Conservation (phyloP, 805 yeast species). For the Candida ascalaphidarum region DNA sequence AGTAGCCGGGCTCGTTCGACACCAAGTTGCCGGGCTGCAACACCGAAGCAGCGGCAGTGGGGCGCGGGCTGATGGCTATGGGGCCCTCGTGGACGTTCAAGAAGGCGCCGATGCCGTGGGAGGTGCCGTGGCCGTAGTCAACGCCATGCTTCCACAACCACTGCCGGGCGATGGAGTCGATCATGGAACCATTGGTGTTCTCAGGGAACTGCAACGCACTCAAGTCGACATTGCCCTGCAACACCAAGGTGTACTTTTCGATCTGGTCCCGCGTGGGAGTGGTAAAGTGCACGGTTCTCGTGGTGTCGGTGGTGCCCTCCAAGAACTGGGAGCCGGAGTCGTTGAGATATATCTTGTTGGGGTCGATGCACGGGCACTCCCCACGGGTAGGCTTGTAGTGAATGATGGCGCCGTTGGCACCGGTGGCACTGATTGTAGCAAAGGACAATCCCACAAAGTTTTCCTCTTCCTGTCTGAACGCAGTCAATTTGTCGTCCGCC, state of each 20-base stretch:
- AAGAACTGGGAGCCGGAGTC: constrained; percentile 90
- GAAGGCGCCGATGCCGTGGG: constrained; percentile 57
- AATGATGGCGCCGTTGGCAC: constrained; percentile 69
- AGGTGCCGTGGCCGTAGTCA: constrained; percentile 58
- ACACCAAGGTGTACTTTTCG: constrained; percentile 46
- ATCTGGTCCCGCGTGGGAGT: constrained; percentile 38
- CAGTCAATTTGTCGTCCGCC: constrained; percentile 43
- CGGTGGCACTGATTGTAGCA: constrained; percentile 67
- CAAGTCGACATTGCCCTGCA: constrained; percentile 48
- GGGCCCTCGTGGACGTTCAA: constrained; percentile 60
- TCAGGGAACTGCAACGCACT: constrained; percentile 45
- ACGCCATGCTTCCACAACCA: constrained; percentile 47
- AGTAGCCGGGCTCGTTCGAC: constrained; percentile 58
- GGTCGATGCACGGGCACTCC: constrained; percentile 40
- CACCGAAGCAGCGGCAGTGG: constrained; percentile 34
- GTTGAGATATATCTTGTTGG: constrained; percentile 57
- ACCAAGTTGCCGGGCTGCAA: constrained; percentile 47
- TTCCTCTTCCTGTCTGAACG: constrained; percentile 30
- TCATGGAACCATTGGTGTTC: constrained; percentile 43
- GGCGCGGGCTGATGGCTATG: constrained; percentile 50
- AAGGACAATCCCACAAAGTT: constrained; percentile 59
- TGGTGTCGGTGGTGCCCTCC: constrained; percentile 89
- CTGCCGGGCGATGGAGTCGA: constrained; percentile 54
- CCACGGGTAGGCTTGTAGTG: constrained; percentile 57
- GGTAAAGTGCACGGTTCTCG: constrained; percentile 51